Base-by-base conservation (phyloP, 805 yeast species). In the Nakazawaea ambrosiae region DNA sequence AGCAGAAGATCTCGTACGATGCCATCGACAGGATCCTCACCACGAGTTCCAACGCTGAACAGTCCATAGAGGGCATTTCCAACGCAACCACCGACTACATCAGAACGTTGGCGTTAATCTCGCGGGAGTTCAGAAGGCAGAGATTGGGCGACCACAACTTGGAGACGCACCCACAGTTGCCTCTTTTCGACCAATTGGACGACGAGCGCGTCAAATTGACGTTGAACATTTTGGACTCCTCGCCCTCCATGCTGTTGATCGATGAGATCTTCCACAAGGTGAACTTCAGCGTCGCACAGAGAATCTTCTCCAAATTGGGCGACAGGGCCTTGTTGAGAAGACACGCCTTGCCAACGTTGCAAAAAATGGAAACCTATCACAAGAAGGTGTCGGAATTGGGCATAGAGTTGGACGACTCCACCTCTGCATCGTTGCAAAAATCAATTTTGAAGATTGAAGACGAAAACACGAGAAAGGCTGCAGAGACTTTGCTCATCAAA, bases 261-360 rank as follows among this genome's bases (percentile, higher is more conserved):
- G 73, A 80, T 32, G 97, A 92, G 59, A 68, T 92, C 23, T 73
- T 78, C 49, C 78, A 81, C 49, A 84, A 79, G 54, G 94, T 81
- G 4, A 90, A 92, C 59, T 67, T 77, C 30, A 85, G 94, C 1
- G 78, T 92, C 39, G 98, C 97, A 1, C 84, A 86, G 45, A 77
- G 73, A 49, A 62, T 82, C 12, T 81, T 81, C 50, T 75, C 90
- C 2, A 73, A 70, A 4, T 65, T 90, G 27, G 96, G 97, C 1
- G 88, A 82, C 46, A 59, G 67, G 36, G 85, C 97, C 0, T 73
- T 92, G 31, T 72, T 92, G 50, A 81, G 97, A 60, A 82, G 94
- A 53, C 95, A 89, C 48, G 71, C 84, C 3, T 75, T 82, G 45
- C 98, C 98, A 19, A 77, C 90, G 4, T 63, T 81, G 40, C 81